A percentile compares a stretch with the other conserved stretches of the same genome.
These are phyloP conservation scores for Pilasporangium apinafurcum DNA, from an alignment of 352 stramenopile genomes.

Conservation along the genomic window DNA sequence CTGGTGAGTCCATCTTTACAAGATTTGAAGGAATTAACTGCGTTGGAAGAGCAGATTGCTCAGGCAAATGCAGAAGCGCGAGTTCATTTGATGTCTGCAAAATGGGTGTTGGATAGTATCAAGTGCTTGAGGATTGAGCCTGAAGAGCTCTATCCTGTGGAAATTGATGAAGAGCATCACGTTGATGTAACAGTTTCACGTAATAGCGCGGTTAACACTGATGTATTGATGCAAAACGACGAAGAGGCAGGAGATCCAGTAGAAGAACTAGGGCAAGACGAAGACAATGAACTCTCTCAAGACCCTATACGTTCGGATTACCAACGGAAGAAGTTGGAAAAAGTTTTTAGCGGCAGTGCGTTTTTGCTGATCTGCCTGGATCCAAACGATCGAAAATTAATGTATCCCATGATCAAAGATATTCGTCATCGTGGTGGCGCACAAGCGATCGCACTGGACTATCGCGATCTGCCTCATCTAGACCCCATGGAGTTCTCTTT, in stretches of 20 bases:
- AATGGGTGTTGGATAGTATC: slow-evolving; percentile 61
- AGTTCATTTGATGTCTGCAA: slow-evolving; percentile 49
- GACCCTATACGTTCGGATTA: no score
- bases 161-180: slow-evolving; percentile 30
- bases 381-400: slow-evolving; percentile 29
- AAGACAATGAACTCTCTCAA: no score
- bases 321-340: neutral
- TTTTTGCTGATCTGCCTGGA: slow-evolving; percentile 59
- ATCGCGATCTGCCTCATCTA: slow-evolving; percentile 39
- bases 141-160: slow-evolving; percentile 60
- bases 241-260: neutral
- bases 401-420: slow-evolving; percentile 30
- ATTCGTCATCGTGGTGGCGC: slow-evolving; percentile 21
- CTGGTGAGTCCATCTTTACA: slow-evolving; percentile 48
- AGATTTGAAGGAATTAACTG: slow-evolving; percentile 21
- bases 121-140: slow-evolving; percentile 41
- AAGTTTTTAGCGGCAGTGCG: slow-evolving; percentile 35
- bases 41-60: slow-evolving; percentile 22
- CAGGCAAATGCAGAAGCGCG: slow-evolving; percentile 14
- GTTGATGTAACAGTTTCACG: neutral
- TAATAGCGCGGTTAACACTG: neutral
- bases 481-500: slow-evolving; percentile 51
- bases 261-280: neutral
- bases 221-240: neutral
- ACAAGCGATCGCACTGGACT: slow-evolving; percentile 36